phyloP scores from a whole-genome alignment of 345 rosid genomes.

The Viola odorata region DNA sequence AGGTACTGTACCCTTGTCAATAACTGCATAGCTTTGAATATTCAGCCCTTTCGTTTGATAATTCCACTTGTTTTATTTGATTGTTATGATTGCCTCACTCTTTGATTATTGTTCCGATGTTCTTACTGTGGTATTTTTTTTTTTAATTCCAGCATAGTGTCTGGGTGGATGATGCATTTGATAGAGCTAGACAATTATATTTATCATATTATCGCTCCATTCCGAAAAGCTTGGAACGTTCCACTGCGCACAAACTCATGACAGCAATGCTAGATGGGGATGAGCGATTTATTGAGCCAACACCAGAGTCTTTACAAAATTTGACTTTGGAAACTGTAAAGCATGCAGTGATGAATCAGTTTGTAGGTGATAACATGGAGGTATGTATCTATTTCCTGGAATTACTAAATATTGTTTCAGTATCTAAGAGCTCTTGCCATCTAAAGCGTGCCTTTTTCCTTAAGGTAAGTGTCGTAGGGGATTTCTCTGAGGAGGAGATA shows the following conservation, averaged over 20 bases:
- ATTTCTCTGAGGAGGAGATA: conserved; percentile 83
- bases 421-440: conserved; percentile 11
- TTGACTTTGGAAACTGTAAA: conserved; percentile 65
- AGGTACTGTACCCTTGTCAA: conserved; percentile 39
- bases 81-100: not conserved
- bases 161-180: conserved; percentile 99
- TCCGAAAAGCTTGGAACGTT: conserved; percentile 98
- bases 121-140: conserved; percentile 23
- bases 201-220: conserved; percentile 91
- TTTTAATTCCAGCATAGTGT: conserved; percentile 73
- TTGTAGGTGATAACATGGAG: conserved; percentile 96
- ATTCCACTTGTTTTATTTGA: not conserved
- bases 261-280: conserved; percentile 93
- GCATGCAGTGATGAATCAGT: conserved; percentile 95
- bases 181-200: conserved; percentile 90
- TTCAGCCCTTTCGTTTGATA: conserved; percentile 4
- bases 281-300: conserved; percentile 94
- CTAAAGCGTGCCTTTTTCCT: conserved; percentile 17
- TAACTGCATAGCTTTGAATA: not conserved
- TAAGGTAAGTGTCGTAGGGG: conserved; percentile 95
- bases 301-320: conserved; percentile 74
- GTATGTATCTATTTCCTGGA: conserved; percentile 28
- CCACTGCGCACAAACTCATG: conserved; percentile 99
- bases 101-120: not conserved
- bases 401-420: not conserved